Base-by-base conservation (phyloP, 352 stramenopile genomes). In the Aphanomyces astaci region DNA sequence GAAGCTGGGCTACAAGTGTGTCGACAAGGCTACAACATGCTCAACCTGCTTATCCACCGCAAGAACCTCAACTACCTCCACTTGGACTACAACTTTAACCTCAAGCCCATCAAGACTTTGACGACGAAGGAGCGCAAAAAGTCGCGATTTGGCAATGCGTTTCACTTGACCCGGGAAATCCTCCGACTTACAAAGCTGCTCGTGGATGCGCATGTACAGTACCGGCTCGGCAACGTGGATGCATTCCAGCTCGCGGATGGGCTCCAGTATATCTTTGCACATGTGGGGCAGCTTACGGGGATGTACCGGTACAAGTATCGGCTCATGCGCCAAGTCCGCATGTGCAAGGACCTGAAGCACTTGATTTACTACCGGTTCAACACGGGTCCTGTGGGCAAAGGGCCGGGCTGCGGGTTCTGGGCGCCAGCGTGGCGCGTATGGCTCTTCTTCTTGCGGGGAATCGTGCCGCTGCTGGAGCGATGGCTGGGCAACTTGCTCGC, bases 321-420 rank as follows among this genome's bases (percentile, higher is more conserved):
- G 27, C 77, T 98, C 49, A 98, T 98, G 95, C 88, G 93, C 62
- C 94, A 98, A 78, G 90, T 98, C 33, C 96, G 97, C 57, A 99
- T 98, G 88, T 99, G 96, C 82, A 99, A 99, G 82, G 97, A 99
- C 84, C 82, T 99, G 70, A 99, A 99, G 80, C 98, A 99, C 76
- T 78, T 99, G 57, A 99, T 99, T 73, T 99, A 99, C 82, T 99
- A 99, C 78, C 87, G 97, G 5, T 99, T 99, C 82, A 99, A 99
- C 83, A 99, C 97, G 39, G 98, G 97, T 30, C 97, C 97, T 1
- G 97, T 99, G 2, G 97, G 97, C 25, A 99, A 99, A 79, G 97
- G 98, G 28, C 98, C 98, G 53, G 98, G 98, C 39, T 98, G 97
- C 73, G 97, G 97, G 22, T 99, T 99, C 74, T 99, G 98, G 98